These are phyloP conservation scores for Pythium phragmitis DNA, from an alignment of 352 stramenopile genomes.

Conservation along the genomic window DNA sequence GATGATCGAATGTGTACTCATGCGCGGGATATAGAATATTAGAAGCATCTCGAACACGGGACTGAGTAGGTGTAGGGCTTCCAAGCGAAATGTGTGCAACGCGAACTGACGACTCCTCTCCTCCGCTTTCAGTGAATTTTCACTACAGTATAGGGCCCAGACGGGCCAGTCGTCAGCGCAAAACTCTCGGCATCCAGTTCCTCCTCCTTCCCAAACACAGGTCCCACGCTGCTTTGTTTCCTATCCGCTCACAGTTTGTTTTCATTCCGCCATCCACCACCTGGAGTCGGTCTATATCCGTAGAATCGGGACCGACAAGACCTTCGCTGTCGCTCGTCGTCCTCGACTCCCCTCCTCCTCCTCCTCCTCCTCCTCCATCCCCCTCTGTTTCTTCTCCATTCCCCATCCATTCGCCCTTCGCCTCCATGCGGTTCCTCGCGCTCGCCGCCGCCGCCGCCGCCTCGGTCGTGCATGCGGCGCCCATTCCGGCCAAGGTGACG, in stretches of 20 bases:
- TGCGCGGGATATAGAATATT: background rate
- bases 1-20: background rate
- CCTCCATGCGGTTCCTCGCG: constrained; percentile 1
- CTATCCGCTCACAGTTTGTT: background rate
- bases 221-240: background rate
- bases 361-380: background rate
- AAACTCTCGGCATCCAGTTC: constrained; percentile 1
- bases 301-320: constrained; percentile 16
- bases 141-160: too few relatives aligned
- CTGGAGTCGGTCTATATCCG: constrained; percentile 10
- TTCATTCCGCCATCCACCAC: constrained; percentile 10
- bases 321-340: background rate
- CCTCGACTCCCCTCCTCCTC: background rate
- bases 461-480: constrained; percentile 32
- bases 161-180: background rate
- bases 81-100: constrained; percentile 3
- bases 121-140: background rate
- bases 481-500: constrained; percentile 31
- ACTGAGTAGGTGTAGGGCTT: background rate
- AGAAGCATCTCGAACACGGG: background rate
- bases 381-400: constrained; percentile 4
- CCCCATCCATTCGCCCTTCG: background rate
- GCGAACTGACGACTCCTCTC: constrained; percentile 7
- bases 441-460: constrained; percentile 22
- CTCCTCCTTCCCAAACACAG: background rate